Evolutionary conservation across 495 filamentous ascomycete species (phyloP).

Genomic region (Xeromyces bisporus): DNA sequence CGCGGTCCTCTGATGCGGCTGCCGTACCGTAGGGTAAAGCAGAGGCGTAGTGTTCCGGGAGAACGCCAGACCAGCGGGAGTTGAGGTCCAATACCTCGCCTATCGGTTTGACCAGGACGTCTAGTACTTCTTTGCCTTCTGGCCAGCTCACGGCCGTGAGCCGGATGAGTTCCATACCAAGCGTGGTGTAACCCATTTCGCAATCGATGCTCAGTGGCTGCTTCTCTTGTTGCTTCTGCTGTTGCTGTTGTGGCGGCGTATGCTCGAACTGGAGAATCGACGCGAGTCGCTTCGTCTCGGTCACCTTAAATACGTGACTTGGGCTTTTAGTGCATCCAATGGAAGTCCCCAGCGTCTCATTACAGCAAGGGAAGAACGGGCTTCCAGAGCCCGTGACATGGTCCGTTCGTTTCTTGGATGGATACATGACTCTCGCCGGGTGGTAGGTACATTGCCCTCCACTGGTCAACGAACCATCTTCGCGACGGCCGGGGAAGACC

Average conservation of each 20-base stretch:
- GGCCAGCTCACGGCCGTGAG: constrained; percentile 83
- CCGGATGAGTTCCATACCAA: constrained; percentile 75
- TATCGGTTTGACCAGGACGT: constrained; percentile 70
- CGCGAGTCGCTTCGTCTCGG: constrained; percentile 57
- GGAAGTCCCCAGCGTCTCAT: constrained; percentile 46
- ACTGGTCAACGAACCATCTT: constrained; percentile 62
- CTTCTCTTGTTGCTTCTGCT: constrained; percentile 11
- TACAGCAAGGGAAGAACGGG: constrained; percentile 63
- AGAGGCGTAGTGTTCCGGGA: constrained; percentile 49
- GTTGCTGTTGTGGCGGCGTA: constrained; percentile 46
- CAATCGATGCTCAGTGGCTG: constrained; percentile 71
- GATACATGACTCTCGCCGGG: constrained; percentile 42
- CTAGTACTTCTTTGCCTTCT: constrained; percentile 50
- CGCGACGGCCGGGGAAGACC: constrained; percentile 73
- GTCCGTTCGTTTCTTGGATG: constrained; percentile 30
- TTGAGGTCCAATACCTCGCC: constrained; percentile 83
- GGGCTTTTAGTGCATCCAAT: constrained; percentile 51
- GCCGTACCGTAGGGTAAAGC: constrained; percentile 41
- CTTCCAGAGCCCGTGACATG: constrained; percentile 27
- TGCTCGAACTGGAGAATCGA: constrained; percentile 58
- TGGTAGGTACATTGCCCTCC: constrained; percentile 69
- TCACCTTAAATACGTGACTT: constrained; percentile 79
- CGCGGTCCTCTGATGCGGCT: constrained; percentile 4
- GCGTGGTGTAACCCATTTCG: constrained; percentile 89
- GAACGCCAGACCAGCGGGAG: constrained; percentile 74